Conservation (phyloP, 1,284 basidiomycete species). For the Phellopilus nigrolimitatus region DNA sequence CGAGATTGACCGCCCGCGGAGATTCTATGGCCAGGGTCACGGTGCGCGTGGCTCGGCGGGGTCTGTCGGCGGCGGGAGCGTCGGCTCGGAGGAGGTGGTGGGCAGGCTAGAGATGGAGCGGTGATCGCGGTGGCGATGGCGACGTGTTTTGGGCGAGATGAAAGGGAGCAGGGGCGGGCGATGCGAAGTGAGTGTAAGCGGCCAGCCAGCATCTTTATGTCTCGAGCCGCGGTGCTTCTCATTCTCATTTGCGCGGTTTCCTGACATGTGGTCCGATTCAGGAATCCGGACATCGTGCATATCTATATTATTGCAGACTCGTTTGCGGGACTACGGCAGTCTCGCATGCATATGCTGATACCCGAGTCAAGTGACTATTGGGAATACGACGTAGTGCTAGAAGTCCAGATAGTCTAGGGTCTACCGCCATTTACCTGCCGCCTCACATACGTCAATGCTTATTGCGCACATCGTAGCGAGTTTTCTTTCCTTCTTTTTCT, state of each 20-base stretch:
- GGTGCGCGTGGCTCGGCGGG: slow-evolving; percentile 20
- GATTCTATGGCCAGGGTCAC: slow-evolving; percentile 12
- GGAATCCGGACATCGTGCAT: not conserved
- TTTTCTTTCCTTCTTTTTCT: no score
- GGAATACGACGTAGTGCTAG: not conserved
- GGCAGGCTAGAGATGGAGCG: slow-evolving; percentile 27
- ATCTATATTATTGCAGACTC: not conserved
- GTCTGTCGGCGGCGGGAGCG: slow-evolving; percentile 28
- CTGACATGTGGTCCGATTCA: slow-evolving; percentile 6
- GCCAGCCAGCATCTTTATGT: not conserved
- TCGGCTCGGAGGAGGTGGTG: slow-evolving; percentile 32
- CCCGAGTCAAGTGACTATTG: not conserved
- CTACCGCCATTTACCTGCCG: no score
- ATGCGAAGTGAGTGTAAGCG: not conserved
- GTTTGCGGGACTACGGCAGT: not conserved
- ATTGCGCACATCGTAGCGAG: no score
- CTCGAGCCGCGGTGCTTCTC: not conserved
- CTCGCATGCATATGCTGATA: not conserved
- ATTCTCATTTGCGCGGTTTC: not conserved
- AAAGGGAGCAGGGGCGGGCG: not conserved
- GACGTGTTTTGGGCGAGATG: not conserved
- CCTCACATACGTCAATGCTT: no score
- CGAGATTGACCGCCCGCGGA: no score
- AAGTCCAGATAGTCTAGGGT: no score
- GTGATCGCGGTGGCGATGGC: slow-evolving; percentile 14